phyloP scores from a whole-genome alignment of 2,329 filamentous ascomycete species.

The Annulohypoxylon truncatum region DNA sequence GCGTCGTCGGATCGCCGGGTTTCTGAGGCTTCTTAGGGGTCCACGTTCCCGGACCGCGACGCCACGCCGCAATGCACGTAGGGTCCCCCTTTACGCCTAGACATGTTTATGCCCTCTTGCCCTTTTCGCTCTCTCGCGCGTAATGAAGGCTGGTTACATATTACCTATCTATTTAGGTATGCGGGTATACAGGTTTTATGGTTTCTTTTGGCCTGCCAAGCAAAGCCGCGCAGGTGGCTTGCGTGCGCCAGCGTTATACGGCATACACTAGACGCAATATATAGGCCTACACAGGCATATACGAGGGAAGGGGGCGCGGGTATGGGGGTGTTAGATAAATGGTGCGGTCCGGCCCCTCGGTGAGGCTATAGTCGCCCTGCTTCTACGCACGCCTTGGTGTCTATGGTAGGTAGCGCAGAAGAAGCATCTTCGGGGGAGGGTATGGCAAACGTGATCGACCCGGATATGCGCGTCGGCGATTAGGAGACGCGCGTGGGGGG shows the following conservation, averaged over 20 bases:
- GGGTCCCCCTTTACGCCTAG: constrained; percentile 19
- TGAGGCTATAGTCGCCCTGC: background rate
- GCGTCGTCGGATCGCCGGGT: background rate
- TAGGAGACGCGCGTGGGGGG: background rate
- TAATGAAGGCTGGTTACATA: background rate
- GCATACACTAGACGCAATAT: background rate
- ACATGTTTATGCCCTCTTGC: background rate
- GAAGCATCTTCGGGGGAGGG: background rate
- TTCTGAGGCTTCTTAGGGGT: constrained; percentile 11
- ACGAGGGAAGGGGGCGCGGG: background rate
- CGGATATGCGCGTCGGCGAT: constrained; percentile 11
- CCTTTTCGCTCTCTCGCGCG: background rate
- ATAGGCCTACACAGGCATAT: background rate
- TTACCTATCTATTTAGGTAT: background rate
- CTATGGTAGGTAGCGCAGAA: background rate
- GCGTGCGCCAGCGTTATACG: background rate
- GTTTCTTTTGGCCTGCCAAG: background rate
- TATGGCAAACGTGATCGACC: background rate
- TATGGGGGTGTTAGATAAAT: background rate
- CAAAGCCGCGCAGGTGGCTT: background rate
- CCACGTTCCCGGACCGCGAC: constrained; percentile 15
- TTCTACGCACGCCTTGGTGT: background rate
- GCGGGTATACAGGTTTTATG: background rate
- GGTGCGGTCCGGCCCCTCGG: background rate
- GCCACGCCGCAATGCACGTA: constrained; percentile 23